Percentiles rank a stretch among this genome's conserved stretches.
These are phyloP conservation scores for Naganishia kalamii DNA, from an alignment of 768 basidiomycete species.

Conservation along the genomic window DNA sequence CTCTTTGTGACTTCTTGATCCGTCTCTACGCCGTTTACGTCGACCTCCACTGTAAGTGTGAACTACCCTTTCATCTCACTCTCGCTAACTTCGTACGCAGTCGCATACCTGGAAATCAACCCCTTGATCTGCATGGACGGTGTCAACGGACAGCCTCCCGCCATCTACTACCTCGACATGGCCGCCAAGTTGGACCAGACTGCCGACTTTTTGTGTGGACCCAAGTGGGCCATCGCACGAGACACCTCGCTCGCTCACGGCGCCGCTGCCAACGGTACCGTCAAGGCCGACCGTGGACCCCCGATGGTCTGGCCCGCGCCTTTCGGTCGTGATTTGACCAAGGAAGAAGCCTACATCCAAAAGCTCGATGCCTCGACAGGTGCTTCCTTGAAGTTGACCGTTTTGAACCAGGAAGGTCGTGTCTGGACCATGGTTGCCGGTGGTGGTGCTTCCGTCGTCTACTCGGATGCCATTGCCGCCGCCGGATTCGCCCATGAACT, in stretches of 20 bases:
- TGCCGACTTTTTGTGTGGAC: conserved; percentile 93
- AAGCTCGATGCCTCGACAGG: conserved; percentile 95
- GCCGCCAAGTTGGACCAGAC: conserved; percentile 99
- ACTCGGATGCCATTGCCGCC: conserved; percentile 69
- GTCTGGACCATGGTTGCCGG: conserved; percentile 99
- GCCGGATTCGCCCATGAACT: conserved; percentile 95
- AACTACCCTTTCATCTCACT: neutral
- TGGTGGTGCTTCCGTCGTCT: conserved; percentile 54
- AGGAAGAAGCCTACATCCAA: conserved; percentile 98
- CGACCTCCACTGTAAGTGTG: conserved; percentile 70
- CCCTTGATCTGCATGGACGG: conserved; percentile 90
- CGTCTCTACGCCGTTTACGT: conserved; percentile 96
- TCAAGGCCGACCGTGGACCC: conserved; percentile 82
- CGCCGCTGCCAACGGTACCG: conserved; percentile 49
- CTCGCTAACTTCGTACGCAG: conserved; percentile 22
- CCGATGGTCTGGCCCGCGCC: conserved; percentile 83
- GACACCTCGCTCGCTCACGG: conserved; percentile 66
- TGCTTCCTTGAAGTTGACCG: conserved; percentile 95
- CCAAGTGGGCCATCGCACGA: conserved; percentile 97
- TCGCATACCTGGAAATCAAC: conserved; percentile 99
- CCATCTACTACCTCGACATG: conserved; percentile 96
- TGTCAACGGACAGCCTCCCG: conserved; percentile 61
- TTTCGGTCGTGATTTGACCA: conserved; percentile 94
- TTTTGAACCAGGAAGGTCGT: conserved; percentile 86
- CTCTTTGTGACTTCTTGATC: conserved; percentile 87